A percentile compares a stretch with the other conserved stretches of the same genome.
Evolutionary conservation across 2,329 filamentous ascomycete genomes (phyloP).

Genomic region (Colletotrichum euphorbiae): DNA sequence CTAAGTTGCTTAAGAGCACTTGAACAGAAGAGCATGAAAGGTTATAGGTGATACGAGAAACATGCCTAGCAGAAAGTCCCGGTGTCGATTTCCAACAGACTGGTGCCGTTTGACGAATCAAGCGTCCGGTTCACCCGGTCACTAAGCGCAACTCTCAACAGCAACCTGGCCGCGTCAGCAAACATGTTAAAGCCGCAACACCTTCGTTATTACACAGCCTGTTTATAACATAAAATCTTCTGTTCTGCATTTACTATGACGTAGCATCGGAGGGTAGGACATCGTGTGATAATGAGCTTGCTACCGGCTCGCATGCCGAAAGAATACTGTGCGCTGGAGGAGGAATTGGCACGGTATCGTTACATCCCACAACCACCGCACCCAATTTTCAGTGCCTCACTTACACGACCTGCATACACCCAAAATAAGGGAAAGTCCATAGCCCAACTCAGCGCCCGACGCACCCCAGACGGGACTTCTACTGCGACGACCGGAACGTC

Average conservation of each 20-base stretch:
- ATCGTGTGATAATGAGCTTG: slow-evolving; percentile 21
- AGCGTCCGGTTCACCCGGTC: too few relatives aligned
- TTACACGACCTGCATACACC: slow-evolving; percentile 25
- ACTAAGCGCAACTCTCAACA: neutral
- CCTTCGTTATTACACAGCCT: slow-evolving; percentile 2
- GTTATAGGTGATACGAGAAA: too few relatives aligned
- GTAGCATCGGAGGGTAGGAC: slow-evolving; percentile 28
- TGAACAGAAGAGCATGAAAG: too few relatives aligned
- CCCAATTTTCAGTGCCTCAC: slow-evolving; percentile 33
- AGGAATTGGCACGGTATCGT: neutral
- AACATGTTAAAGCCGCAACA: slow-evolving; percentile 18
- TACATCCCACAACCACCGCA: slow-evolving; percentile 18
- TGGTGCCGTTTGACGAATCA: neutral
- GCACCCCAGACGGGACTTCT: slow-evolving; percentile 6
- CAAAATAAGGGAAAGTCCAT: neutral
- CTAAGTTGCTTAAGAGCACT: too few relatives aligned
- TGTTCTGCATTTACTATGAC: neutral
- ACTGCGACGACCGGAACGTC: neutral
- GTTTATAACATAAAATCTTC: neutral
- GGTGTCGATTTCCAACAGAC: neutral
- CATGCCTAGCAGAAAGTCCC: too few relatives aligned
- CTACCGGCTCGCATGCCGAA: slow-evolving; percentile 22
- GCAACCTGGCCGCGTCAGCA: neutral
- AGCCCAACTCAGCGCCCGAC: neutral
- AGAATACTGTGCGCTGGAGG: neutral